A percentile compares a stretch with the other conserved stretches of the same genome.
Conservation (phyloP, 495 filamentous ascomycete species). For the Sporormia fimetaria region DNA sequence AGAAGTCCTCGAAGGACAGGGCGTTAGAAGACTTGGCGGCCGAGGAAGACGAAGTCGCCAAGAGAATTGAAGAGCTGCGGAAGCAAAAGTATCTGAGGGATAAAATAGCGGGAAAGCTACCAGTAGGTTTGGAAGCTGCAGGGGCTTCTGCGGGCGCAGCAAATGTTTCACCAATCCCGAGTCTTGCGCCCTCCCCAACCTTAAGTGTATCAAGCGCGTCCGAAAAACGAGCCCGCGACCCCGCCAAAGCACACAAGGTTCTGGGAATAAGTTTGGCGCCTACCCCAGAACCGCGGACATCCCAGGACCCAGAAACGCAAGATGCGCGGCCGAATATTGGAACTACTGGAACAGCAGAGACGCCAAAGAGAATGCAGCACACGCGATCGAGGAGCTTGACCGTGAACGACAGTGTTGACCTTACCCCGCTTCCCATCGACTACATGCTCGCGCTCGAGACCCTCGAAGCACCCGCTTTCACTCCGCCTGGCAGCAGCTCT, state of each 20-base stretch:
- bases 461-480: slow-evolving; percentile 7
- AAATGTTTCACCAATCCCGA: slow-evolving; percentile 22
- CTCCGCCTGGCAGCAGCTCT: slow-evolving; percentile 14
- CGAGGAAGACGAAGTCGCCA: slow-evolving; percentile 24
- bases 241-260: slow-evolving; percentile 30
- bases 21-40: slow-evolving; percentile 20
- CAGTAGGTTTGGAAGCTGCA: slow-evolving; percentile 23
- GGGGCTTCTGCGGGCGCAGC: slow-evolving; percentile 19
- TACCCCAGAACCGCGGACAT: slow-evolving; percentile 13
- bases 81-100: slow-evolving; percentile 24
- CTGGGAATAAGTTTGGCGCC: slow-evolving; percentile 25
- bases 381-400: slow-evolving; percentile 18
- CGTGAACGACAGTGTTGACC: slow-evolving; percentile 22
- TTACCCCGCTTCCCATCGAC: slow-evolving; percentile 28
- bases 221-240: slow-evolving; percentile 23
- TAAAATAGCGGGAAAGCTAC: slow-evolving; percentile 25
- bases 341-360: slow-evolving; percentile 14
- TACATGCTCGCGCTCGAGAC: slow-evolving; percentile 24
- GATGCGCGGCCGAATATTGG: no score
- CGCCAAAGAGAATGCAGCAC: slow-evolving; percentile 1
- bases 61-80: slow-evolving; percentile 17
- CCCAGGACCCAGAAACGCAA: slow-evolving; percentile 7
- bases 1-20: slow-evolving; percentile 17
- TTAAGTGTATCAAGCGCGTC: slow-evolving; percentile 27
- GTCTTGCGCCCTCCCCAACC: slow-evolving; percentile 21